Evolutionary conservation across 169 alveolate genomes (phyloP), one percentile per base, ranked within the genome.

Genomic region (Plasmodium cynomolgi): DNA sequence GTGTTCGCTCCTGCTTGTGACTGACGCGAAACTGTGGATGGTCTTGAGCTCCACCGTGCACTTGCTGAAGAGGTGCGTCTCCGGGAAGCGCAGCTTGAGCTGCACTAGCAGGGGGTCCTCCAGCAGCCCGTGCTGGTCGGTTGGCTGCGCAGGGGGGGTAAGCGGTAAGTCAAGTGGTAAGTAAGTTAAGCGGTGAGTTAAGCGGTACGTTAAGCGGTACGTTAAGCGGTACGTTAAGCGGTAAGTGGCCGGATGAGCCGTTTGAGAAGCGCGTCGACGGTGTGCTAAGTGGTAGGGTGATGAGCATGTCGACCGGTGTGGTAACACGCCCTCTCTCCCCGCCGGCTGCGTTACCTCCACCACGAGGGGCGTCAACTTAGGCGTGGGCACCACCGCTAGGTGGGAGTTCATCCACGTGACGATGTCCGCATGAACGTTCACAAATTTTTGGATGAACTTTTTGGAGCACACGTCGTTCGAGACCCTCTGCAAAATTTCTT

Each of bases 391-490:
- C 17, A 54, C 20, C 8, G 68, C 90, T 4, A 80, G 81, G 23
- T 88, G 94, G 13, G 94, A 88, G 3, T 79, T 71, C 34, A 44
- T 44, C 94, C 94, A 88, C n/a, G 39, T 62, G 13, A 73, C 23
- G 17, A 3, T 72, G 41, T 88, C 94, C 1, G 54, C 26, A 68
- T 58, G 81, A 58, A 77, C 62, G 20, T 88, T 26, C 47, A 88
- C 50, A 56, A 88, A 80, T 56, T 58, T 88, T 4, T 20, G 50
- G 39, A 88, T 62, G 41, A 88, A 79, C 41, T 88, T 88, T 79
- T 79, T 88, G 9, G 94, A 77, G 41, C 94, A 88, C n/a, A 77
- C 26, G 37, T 88, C 94, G 47, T 79, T 62, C 13, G 94, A 88
- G 33, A 79, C 94, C 74, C 37, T 88, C 71, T 88, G 88, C 41